These are phyloP conservation scores for Pleurotus tuoliensis DNA, from an alignment of 768 basidiomycete species.

Conservation along the genomic window DNA sequence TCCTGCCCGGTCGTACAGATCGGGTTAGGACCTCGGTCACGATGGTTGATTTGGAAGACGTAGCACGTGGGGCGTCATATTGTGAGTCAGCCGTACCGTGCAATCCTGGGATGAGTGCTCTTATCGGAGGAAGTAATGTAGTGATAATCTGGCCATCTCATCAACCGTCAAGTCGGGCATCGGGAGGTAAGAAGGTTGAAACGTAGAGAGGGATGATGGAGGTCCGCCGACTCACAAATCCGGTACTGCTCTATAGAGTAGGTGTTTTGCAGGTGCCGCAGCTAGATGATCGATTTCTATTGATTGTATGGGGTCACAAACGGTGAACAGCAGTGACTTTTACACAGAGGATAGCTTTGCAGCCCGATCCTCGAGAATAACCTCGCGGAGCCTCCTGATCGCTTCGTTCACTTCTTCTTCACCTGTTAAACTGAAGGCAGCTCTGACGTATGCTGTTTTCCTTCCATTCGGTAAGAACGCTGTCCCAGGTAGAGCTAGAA, in stretches of 20 bases:
- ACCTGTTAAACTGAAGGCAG: slow-evolving; percentile 70
- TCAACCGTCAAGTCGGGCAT: too few species aligned
- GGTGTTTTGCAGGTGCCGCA: too few species aligned
- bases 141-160: too few species aligned
- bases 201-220: too few species aligned
- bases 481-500: slow-evolving; percentile 86
- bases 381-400: slow-evolving; percentile 50
- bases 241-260: too few species aligned
- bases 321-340: neutral
- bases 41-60: neutral
- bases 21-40: neutral
- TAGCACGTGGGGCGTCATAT: neutral
- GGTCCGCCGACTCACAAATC: too few species aligned
- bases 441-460: slow-evolving; percentile 73
- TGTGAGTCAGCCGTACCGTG: too few species aligned
- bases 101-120: too few species aligned
- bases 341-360: slow-evolving; percentile 3
- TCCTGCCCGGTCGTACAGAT: neutral
- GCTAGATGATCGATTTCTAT: too few species aligned
- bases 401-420: slow-evolving; percentile 74
- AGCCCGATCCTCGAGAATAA: slow-evolving; percentile 28
- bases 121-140: too few species aligned
- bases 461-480: slow-evolving; percentile 74
- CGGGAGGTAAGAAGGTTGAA: too few species aligned
- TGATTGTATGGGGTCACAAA: neutral